Evolutionary conservation across 495 filamentous ascomycete species (phyloP).

Genomic region (Penicillium coprophilum): DNA sequence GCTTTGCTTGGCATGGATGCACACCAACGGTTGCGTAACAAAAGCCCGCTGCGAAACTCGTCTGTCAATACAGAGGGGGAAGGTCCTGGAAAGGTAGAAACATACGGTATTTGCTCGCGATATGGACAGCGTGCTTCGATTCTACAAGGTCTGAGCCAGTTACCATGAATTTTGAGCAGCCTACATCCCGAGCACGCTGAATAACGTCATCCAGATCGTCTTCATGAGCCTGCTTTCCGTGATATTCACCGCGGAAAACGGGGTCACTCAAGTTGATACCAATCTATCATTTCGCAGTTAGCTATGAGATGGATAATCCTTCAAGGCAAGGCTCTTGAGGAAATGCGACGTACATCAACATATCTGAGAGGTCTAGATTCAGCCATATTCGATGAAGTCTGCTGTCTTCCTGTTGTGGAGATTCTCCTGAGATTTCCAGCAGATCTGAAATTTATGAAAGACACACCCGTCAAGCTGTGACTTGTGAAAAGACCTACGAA

Average conservation of each 20-base stretch:
- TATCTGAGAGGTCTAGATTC: constrained; percentile 42
- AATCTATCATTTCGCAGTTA: constrained; percentile 50
- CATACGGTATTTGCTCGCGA: constrained; percentile 72
- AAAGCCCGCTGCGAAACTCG: constrained; percentile 58
- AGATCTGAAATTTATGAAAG: not conserved
- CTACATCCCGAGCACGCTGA: constrained; percentile 68
- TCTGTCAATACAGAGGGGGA: not conserved
- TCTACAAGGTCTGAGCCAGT: constrained; percentile 87
- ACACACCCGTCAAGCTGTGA: not conserved
- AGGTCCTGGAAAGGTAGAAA: constrained; percentile 1
- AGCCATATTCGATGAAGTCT: constrained; percentile 29
- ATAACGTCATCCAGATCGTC: constrained; percentile 77
- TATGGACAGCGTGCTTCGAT: constrained; percentile 68
- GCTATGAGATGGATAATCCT: not conserved
- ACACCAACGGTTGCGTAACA: constrained; percentile 90
- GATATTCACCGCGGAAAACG: constrained; percentile 80
- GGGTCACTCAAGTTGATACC: constrained; percentile 94
- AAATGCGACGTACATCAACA: constrained; percentile 41
- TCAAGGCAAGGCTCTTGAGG: not conserved
- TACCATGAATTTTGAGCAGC: constrained; percentile 86
- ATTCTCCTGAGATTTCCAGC: constrained; percentile 1
- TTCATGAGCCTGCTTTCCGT: constrained; percentile 76
- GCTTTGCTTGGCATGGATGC: constrained; percentile 79
- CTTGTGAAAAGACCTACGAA: not conserved
- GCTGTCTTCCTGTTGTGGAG: constrained; percentile 6